Conservation (phyloP, 1,284 basidiomycete species). For the Chalciporus sp. region DNA sequence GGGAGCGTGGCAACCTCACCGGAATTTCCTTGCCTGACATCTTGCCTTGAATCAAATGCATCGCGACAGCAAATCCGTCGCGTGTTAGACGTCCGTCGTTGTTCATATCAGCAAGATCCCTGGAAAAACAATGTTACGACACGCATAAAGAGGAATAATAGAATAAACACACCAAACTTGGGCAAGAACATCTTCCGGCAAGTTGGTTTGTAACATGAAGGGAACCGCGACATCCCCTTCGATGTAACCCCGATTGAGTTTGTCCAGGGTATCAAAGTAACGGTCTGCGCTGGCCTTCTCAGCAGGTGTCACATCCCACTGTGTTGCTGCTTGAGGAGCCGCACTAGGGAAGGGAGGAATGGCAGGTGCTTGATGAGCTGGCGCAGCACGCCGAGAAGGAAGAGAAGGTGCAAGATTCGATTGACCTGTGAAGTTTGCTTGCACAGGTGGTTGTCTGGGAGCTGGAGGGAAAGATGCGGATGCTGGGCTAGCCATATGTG, state of each 20-base stretch:
- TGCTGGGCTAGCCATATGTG: constrained; percentile 54
- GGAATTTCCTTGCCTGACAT: constrained; percentile 87
- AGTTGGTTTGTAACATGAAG: constrained; percentile 92
- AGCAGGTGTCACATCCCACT: constrained; percentile 85
- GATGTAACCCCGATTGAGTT: constrained; percentile 76
- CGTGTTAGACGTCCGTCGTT: constrained; percentile 87
- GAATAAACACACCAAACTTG: constrained; percentile 77
- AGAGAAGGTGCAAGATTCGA: constrained; percentile 21
- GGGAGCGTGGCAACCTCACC: constrained; percentile 62
- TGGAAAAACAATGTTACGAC: constrained; percentile 35
- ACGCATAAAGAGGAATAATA: constrained; percentile 1
- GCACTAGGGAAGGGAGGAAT: constrained; percentile 29
- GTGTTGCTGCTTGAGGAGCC: constrained; percentile 26
- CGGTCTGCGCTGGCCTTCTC: constrained; percentile 84
- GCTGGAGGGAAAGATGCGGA: constrained; percentile 40
- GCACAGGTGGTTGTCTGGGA: constrained; percentile 39
- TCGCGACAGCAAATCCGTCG: constrained; percentile 96
- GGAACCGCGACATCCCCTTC: constrained; percentile 95
- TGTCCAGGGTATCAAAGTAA: constrained; percentile 86
- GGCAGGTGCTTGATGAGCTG: constrained; percentile 17
- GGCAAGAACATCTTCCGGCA: constrained; percentile 85
- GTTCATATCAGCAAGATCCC: constrained; percentile 93
- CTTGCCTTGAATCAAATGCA: constrained; percentile 92
- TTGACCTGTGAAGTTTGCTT: constrained; percentile 69
- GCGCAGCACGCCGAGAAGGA: constrained; percentile 22